A percentile compares a stretch with the other conserved stretches of the same genome.
phyloP scores from a whole-genome alignment of 768 basidiomycete species.

The Ramaria rubella region DNA sequence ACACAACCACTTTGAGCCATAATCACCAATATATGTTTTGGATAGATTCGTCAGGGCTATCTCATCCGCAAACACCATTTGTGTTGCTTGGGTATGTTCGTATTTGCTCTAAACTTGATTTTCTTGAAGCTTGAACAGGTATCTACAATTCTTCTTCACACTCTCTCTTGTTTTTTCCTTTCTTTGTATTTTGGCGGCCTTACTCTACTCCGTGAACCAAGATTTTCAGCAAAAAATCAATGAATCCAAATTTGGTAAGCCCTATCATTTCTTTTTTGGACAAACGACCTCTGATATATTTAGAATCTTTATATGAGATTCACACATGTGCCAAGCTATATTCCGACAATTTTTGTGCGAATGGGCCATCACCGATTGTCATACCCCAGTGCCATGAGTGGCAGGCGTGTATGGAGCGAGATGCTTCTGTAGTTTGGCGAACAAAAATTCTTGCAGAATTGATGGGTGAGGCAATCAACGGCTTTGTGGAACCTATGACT shows the following conservation, averaged over 20 bases:
- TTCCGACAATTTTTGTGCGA: conserved; percentile 75
- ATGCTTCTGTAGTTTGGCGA: conserved; percentile 82
- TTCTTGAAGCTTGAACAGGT: no score
- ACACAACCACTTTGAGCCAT: no score
- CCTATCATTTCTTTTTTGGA: not conserved
- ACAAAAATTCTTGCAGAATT: conserved; percentile 90
- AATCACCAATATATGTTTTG: no score
- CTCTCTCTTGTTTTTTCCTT: no score
- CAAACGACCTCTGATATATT: conserved; percentile 4
- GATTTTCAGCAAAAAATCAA: conserved; percentile 84
- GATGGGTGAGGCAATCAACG: conserved; percentile 92
- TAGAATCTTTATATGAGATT: conserved; percentile 91
- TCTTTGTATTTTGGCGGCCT: no score
- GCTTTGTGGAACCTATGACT: conserved; percentile 94
- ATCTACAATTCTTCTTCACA: no score
- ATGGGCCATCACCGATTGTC: conserved; percentile 79
- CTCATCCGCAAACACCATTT: no score
- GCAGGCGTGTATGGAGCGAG: conserved; percentile 93
- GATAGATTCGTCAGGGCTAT: no score
- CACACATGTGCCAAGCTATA: conserved; percentile 74
- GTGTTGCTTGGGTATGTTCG: no score
- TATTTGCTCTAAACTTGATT: no score
- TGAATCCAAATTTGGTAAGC: conserved; percentile 78
- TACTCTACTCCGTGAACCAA: conserved; percentile 72
- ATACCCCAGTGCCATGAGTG: conserved; percentile 77